These are phyloP conservation scores for Eucalyptus polybractea DNA, from an alignment of 345 rosid species.

Conservation along the genomic window DNA sequence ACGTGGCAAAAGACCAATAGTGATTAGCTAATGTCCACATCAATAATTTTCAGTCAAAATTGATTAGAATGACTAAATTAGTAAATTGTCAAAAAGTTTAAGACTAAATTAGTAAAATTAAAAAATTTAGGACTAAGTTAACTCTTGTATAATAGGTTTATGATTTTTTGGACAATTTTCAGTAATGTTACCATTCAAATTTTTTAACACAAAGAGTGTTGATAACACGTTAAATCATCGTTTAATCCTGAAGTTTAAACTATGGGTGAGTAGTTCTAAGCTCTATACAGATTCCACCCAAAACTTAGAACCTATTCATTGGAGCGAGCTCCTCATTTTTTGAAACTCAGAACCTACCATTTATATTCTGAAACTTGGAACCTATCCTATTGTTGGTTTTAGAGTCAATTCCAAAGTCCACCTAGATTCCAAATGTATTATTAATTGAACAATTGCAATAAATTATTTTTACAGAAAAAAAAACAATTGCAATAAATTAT, in stretches of 20 bases:
- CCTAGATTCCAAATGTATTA: too few species aligned
- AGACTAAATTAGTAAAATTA: too few species aligned
- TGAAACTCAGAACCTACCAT: too few species aligned
- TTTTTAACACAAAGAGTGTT: not conserved
- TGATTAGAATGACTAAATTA: not conserved
- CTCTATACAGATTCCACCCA: too few species aligned
- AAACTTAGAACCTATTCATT: too few species aligned
- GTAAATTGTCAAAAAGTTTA: not conserved
- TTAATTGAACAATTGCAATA: too few species aligned
- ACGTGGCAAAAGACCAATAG: not conserved
- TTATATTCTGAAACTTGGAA: rapidly evolving
- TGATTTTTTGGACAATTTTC: not conserved
- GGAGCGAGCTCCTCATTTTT: too few species aligned
- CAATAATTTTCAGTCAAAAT: not conserved
- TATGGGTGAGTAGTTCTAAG: too few species aligned
- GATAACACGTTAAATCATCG: not conserved
- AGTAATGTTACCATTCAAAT: not conserved
- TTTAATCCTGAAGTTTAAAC: not conserved
- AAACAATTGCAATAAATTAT: too few species aligned
- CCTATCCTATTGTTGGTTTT: rapidly evolving
- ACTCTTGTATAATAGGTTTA: not conserved
- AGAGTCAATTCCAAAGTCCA: too few species aligned
- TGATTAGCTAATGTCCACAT: not conserved
- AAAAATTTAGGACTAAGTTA: not conserved
- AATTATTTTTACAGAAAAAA: too few species aligned